Conservation (phyloP, 2,329 filamentous ascomycete genomes). For the Xylaria sp. region DNA sequence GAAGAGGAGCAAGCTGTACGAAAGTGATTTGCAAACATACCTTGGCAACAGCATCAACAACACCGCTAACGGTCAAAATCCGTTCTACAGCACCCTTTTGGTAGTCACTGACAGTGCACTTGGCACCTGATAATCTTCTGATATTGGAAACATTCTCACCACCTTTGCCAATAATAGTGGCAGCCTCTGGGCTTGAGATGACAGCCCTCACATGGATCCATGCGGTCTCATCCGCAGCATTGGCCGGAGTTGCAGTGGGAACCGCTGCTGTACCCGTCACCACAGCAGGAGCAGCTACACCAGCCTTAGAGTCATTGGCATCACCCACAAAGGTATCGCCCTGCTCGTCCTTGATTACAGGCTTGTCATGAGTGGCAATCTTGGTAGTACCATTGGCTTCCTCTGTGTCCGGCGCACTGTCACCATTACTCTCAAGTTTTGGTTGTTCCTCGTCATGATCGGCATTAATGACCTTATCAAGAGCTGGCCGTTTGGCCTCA, state of each 20-base stretch:
- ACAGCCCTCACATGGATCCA: slow-evolving; percentile 98
- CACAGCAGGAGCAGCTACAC: slow-evolving; percentile 43
- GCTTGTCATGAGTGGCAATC: slow-evolving; percentile 56
- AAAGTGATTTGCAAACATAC: slow-evolving; percentile 53
- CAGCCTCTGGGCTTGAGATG: slow-evolving; percentile 96
- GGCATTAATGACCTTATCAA: slow-evolving; percentile 87
- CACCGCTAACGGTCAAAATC: slow-evolving; percentile 95
- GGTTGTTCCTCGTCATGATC: slow-evolving; percentile 51
- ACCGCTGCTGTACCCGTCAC: slow-evolving; percentile 43
- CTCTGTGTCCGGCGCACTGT: slow-evolving; percentile 44
- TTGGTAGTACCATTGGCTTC: slow-evolving; percentile 54
- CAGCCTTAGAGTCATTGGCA: slow-evolving; percentile 61
- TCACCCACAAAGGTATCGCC: slow-evolving; percentile 74
- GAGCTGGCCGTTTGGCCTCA: slow-evolving; percentile 93
- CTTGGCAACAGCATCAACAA: slow-evolving; percentile 96
- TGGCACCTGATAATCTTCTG: slow-evolving; percentile 90
- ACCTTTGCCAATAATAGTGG: slow-evolving; percentile 97
- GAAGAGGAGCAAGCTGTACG: background rate
- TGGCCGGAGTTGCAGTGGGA: slow-evolving; percentile 50
- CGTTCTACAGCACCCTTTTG: slow-evolving; percentile 96
- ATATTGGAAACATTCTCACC: slow-evolving; percentile 99
- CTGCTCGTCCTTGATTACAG: slow-evolving; percentile 62
- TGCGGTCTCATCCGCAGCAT: slow-evolving; percentile 82
- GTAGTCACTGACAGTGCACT: slow-evolving; percentile 99
- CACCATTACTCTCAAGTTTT: slow-evolving; percentile 48